phyloP scores from a whole-genome alignment of 1,284 basidiomycete genomes.

The Megacollybia platyphylla region DNA sequence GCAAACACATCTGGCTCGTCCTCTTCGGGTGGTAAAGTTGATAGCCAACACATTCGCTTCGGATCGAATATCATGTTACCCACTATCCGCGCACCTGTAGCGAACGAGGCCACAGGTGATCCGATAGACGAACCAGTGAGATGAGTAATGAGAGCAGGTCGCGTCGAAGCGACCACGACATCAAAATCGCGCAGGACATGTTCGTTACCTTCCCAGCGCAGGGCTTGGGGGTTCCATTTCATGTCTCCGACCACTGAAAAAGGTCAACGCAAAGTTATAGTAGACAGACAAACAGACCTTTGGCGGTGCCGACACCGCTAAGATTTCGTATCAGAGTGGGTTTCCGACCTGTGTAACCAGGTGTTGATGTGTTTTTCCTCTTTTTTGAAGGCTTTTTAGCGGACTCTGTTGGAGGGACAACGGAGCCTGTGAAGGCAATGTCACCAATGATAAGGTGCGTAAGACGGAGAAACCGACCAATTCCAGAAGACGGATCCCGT shows the following conservation, averaged over 20 bases:
- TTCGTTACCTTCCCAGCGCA: constrained; percentile 97
- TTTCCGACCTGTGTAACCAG: constrained; percentile 39
- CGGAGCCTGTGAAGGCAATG: constrained; percentile 25
- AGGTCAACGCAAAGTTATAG: not conserved
- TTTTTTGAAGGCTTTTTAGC: constrained; percentile 30
- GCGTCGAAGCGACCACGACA: constrained; percentile 65
- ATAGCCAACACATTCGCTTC: constrained; percentile 87
- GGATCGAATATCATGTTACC: constrained; percentile 98
- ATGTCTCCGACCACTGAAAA: constrained; percentile 79
- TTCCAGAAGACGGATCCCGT: constrained; percentile 23
- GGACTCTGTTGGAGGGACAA: constrained; percentile 14
- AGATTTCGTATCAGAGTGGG: constrained; percentile 84
- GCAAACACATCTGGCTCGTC: constrained; percentile 91
- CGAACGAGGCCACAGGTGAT: constrained; percentile 68
- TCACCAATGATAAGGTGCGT: constrained; percentile 12
- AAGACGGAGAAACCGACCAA: constrained; percentile 22
- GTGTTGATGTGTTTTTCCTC: constrained; percentile 30
- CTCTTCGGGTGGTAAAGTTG: constrained; percentile 71
- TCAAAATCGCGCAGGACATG: constrained; percentile 85
- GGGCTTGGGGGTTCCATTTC: constrained; percentile 86
- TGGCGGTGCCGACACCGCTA: constrained; percentile 56
- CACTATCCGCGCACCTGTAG: constrained; percentile 71
- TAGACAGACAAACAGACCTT: constrained; percentile 43
- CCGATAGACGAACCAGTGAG: constrained; percentile 72
- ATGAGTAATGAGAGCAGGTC: constrained; percentile 93